Base-by-base conservation (phyloP, 2,329 filamentous ascomycete genomes). In the Mollisiaceae sp. region DNA sequence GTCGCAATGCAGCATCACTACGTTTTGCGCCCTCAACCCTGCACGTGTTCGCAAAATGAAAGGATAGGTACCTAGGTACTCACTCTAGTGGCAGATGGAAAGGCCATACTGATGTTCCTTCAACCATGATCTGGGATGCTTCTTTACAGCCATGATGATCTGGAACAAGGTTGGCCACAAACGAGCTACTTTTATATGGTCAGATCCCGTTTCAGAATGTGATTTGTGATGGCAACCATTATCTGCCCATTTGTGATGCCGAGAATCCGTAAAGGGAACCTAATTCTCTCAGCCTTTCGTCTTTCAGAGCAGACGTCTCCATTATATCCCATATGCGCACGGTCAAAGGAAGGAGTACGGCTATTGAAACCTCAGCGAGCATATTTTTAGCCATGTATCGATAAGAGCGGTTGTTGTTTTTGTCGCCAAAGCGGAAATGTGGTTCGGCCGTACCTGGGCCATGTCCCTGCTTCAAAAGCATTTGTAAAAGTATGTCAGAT, bases 361-460 rank as follows among this genome's bases (percentile, higher is more conserved):
- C 4, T 20, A 5, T 15, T 18, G 12, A n/a, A 18, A 54, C 32
- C 27, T 15, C 50, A n/a, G 50, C 22, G 24, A 54, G 12, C 11
- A 54, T 32, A 50, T 11, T 54, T 32, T 54, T 24, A 54, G 50
- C 50, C 24, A 52, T 52, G 27, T 12, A 20, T n/a, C 22, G 45
- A 54, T 54, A 54, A 35, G 27, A 54, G 9, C 22, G 50, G 22
- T 54, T 32, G 50, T 54, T 32, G 27, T 54, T 54, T 35, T 54
- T 35, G 22, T 54, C 22, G 24, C 50, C 27, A 35, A 35, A 54
- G 9, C 24, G 50, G 24, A 18, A 15, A 6, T 27, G 50, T 32
- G 50, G 50, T 54, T 54, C 27, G 24, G n/a, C 45, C 20, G 24
- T n/a, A n/a, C 12, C 22, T 54, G 27, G 14, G 22, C 22, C 12